These are phyloP conservation scores for Beauveria pseudobassiana DNA, from an alignment of 2,329 filamentous ascomycete genomes.

Conservation along the genomic window DNA sequence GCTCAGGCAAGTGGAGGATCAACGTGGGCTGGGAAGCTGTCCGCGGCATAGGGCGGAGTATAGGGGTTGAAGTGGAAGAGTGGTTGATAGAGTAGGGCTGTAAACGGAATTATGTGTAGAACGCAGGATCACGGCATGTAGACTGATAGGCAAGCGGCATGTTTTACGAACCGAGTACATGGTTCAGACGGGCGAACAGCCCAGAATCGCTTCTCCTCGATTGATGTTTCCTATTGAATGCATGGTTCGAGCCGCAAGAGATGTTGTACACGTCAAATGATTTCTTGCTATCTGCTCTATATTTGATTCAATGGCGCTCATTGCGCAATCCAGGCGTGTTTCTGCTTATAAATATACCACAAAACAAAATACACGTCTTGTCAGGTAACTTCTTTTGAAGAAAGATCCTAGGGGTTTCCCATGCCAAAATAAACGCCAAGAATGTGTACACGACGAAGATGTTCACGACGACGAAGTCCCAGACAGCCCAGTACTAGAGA, in stretches of 20 bases:
- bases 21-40: conserved; percentile 75
- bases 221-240: not conserved
- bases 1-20: conserved; percentile 67
- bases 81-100: conserved; percentile 58
- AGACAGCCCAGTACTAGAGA: not conserved
- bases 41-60: conserved; percentile 59
- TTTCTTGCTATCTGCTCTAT: conserved; percentile 6
- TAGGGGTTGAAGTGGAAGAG: conserved; percentile 73
- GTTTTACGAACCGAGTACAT: not conserved
- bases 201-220: not conserved
- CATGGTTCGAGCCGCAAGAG: not conserved
- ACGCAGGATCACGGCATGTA: not conserved
- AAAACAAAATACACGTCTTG: not conserved
- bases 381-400: not conserved
- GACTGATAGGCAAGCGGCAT: not conserved
- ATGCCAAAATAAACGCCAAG: not conserved
- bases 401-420: not conserved
- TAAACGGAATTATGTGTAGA: not conserved
- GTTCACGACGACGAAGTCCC: no score
- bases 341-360: not conserved
- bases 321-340: not conserved
- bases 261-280: not conserved
- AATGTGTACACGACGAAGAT: not conserved
- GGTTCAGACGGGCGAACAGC: not conserved
- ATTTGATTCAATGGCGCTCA: not conserved